A percentile compares a stretch with the other conserved stretches of the same genome.
Evolutionary conservation across 352 stramenopile species (phyloP).

Genomic region (Pythium guiyangense): DNA sequence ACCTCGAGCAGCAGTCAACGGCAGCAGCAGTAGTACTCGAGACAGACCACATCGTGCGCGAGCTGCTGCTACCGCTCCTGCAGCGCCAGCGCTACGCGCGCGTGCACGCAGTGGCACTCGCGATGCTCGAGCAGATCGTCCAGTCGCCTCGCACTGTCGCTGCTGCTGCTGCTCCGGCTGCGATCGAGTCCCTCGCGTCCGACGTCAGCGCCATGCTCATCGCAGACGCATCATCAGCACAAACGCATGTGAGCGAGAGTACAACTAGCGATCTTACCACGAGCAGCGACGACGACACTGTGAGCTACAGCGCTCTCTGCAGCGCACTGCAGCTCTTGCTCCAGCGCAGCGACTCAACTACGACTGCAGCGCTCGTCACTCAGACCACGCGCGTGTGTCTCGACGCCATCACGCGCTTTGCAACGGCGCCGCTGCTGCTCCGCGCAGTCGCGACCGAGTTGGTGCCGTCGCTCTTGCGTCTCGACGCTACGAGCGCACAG

Average conservation of each 20-base stretch:
- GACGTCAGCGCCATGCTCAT: conserved; percentile 9
- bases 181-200: conserved; percentile 6
- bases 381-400: conserved; percentile 30
- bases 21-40: neutral
- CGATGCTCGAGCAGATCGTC: conserved; percentile 26
- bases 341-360: neutral
- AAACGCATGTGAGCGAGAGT: neutral
- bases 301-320: conserved; percentile 48
- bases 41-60: conserved; percentile 4
- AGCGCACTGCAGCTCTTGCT: conserved; percentile 39
- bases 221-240: neutral
- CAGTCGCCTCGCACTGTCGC: conserved; percentile 1
- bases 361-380: conserved; percentile 2
- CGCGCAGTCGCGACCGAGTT: conserved; percentile 39
- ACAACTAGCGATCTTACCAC: neutral
- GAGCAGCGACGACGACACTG: neutral
- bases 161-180: conserved; percentile 20
- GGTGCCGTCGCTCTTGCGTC: conserved; percentile 35
- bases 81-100: conserved; percentile 14
- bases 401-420: conserved; percentile 33
- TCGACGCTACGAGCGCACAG: conserved; percentile 3
- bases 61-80: conserved; percentile 33
- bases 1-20: neutral
- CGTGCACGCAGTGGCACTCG: conserved; percentile 25
- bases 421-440: conserved; percentile 34